Base-by-base conservation (phyloP, 495 filamentous ascomycete species). In the Podospora didyma region DNA sequence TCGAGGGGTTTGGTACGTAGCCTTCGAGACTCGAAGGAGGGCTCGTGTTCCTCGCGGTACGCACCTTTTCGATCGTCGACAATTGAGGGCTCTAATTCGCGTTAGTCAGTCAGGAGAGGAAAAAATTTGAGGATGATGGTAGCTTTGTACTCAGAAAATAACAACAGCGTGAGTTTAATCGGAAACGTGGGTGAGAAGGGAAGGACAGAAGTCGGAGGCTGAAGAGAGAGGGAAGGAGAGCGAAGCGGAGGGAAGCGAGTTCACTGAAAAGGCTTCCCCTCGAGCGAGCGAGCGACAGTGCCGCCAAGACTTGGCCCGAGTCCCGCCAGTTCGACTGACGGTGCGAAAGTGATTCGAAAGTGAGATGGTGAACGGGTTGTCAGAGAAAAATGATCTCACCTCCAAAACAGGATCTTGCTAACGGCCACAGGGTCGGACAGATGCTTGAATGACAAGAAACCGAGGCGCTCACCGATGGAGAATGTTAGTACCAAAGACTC, bases 401-500 rank as follows among this genome's bases (percentile, higher is more conserved):
- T 70, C 61, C 59, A 66, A 70, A 64, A 64, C 47, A 34, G n/a
- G 49, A 53, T 47, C 39, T 19, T 39, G 28, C 47, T 53, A 24
- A 19, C 35, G 53, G 17, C 7, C 51, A 19, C 51, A 35, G 23
- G 42, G 42, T 49, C 42, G 37, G 45, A 56, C 46, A 58, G 56
- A 59, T 61, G 62, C 20, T 58, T 53, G 37, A 57, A 57, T 31
- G 42, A 57, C 61, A 63, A 67, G 65, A 66, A 62, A 63, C 50
- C 46, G 51, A 52, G 48, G 47, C 58, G 42, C 57, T 57, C 57
- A 56, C 52, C 53, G 52, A 53, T 39, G 60, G 66, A 59, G 56
- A 58, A 69, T 73, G 70, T 69, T 71, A 69, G 65, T 71, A 73
- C 74, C 75, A 78, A 71, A 75, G 75, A 77, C 69, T 71, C 69